phyloP scores from a whole-genome alignment of 768 basidiomycete genomes.

The Daedaleopsis nitida region DNA sequence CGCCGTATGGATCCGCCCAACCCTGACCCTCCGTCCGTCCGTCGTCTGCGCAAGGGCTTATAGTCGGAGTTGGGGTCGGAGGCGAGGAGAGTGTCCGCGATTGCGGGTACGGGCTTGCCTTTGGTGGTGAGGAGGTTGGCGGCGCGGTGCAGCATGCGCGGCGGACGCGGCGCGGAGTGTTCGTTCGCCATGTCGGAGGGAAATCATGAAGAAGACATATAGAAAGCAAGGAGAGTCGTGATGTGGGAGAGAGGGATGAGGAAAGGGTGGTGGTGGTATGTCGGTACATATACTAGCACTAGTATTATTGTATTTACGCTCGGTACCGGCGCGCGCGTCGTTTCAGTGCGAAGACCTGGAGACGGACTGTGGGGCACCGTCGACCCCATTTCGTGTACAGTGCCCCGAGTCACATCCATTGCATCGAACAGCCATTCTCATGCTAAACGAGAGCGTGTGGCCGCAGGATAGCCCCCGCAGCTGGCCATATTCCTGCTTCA shows the following conservation, averaged over 20 bases:
- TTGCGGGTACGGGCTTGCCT: constrained; percentile 20
- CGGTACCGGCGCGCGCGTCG: neutral
- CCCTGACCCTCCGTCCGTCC: constrained; percentile 11
- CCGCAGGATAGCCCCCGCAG: too few relatives aligned
- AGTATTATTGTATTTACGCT: neutral
- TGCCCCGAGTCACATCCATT: too few relatives aligned
- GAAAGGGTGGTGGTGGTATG: neutral
- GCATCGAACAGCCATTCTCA: too few relatives aligned
- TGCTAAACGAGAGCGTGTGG: too few relatives aligned
- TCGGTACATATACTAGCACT: neutral
- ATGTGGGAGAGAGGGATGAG: neutral
- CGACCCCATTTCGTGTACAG: too few relatives aligned
- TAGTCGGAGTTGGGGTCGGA: constrained; percentile 1
- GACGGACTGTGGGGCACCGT: too few relatives aligned
- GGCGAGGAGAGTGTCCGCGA: constrained; percentile 8
- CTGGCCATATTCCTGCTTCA: too few relatives aligned
- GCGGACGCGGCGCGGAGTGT: neutral
- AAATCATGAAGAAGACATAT: constrained; percentile 1
- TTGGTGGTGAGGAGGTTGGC: constrained; percentile 18
- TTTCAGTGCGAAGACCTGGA: too few relatives aligned
- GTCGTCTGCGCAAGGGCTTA: constrained; percentile 7
- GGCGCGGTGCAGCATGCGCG: constrained; percentile 11
- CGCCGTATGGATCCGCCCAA: constrained; percentile 23
- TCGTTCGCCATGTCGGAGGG: constrained; percentile 8
- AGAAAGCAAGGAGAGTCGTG: neutral